Evolutionary conservation across 306 rosid genomes (phyloP), one percentile per base, ranked within the genome.

Genomic region (Vigna mungo): DNA sequence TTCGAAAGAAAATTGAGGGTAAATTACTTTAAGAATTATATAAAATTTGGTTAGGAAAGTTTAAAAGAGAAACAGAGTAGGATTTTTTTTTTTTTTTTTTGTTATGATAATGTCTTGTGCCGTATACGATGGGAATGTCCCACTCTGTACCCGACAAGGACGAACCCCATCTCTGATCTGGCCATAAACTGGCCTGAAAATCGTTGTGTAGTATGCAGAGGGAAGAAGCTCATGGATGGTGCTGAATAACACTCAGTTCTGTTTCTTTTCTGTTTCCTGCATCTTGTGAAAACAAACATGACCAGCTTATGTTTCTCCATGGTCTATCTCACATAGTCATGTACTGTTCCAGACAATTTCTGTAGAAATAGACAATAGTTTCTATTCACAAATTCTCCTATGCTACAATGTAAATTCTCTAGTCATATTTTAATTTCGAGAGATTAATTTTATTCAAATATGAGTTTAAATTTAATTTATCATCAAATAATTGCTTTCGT

Each of bases 201-300:
- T 47, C 51, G 72, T 76, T 63, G 80, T 58, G 2, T 30, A 16
- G 85, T 58, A 77, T 55, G 55, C 66, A 72, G 37, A 77, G 25
- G 48, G 36, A 61, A 53, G 39, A 52, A 16, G 15, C 1, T 52
- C 20, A 60, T 78, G 85, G 37, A 68, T 30, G 54, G 69, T 16
- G 2, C 68, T 30, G 67, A 39, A 32, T 1, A 64, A 34, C 11
- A 20, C 68, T 43, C 74, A 77, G 34, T 10, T 15, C 1, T 75
- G 82, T 79, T 78, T 78, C 80, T 39, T 41, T 41, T 9, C 13
- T 83, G 78, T 73, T 82, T 78, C 78, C 76, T 80, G 72, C 41
- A 82, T 72, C 76, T 72, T 76, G n/a, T 23, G 74, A 60, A 71
- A 84, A 69, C 69, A 84, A 82, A 79, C 82, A 74, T 73, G 27